These are phyloP conservation scores for Silene latifolia DNA, from an alignment of 148 eudicot genomes.

Conservation along the genomic window DNA sequence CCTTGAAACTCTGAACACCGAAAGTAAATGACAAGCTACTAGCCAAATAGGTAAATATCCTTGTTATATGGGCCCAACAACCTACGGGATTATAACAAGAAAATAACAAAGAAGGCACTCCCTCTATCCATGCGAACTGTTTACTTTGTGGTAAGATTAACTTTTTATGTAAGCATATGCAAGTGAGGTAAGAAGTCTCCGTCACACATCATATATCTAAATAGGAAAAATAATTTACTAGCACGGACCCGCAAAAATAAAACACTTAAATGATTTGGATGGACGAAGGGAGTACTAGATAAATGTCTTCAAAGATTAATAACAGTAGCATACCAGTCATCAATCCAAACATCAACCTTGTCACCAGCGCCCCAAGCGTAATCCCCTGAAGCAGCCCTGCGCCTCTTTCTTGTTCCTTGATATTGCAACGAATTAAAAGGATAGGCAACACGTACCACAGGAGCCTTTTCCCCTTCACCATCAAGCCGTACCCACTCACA, in stretches of 20 bases:
- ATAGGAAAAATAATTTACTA: neutral
- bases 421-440: constrained; percentile 38
- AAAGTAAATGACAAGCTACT: constrained; percentile 8
- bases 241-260: neutral
- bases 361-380: constrained; percentile 75
- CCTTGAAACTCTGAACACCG: neutral
- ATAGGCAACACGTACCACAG: constrained; percentile 61
- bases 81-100: neutral
- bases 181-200: neutral
- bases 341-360: constrained; percentile 75
- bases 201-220: too few relatives aligned
- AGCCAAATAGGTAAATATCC: neutral
- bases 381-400: constrained; percentile 66
- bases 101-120: neutral
- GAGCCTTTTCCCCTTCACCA: constrained; percentile 52
- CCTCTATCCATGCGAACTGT: neutral
- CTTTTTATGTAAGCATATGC: neutral
- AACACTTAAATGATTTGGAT: too few relatives aligned
- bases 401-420: constrained; percentile 75
- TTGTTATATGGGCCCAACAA: neutral
- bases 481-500: constrained; percentile 77
- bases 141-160: neutral
- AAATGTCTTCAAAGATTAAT: neutral
- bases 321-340: constrained; percentile 59
- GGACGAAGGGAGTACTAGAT: neutral